These are phyloP conservation scores for Notholithocarpus densiflorus DNA, from an alignment of 306 rosid species.

Conservation along the genomic window DNA sequence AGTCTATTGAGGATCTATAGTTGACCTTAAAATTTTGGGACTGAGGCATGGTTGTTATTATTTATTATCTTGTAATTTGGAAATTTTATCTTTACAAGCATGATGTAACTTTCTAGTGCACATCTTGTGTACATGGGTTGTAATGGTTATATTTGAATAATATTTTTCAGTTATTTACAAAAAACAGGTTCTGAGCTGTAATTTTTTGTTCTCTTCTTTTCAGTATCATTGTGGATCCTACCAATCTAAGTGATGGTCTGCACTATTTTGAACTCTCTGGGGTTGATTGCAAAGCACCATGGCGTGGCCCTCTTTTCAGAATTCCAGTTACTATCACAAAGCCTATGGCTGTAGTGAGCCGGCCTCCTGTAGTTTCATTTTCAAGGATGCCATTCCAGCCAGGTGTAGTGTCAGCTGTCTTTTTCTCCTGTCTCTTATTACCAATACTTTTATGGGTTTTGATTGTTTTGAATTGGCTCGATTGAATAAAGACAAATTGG, in stretches of 20 bases:
- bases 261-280: slow-evolving; percentile 89
- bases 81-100: neutral
- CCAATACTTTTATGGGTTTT: slow-evolving; percentile 3
- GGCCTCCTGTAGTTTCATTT: slow-evolving; percentile 63
- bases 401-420: slow-evolving; percentile 44
- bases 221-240: slow-evolving; percentile 89
- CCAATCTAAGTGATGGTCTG: slow-evolving; percentile 73
- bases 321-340: slow-evolving; percentile 86
- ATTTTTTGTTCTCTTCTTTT: slow-evolving; percentile 24
- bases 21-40: too few species aligned
- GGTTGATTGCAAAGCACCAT: slow-evolving; percentile 88
- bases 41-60: neutral
- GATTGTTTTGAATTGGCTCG: slow-evolving; percentile 6
- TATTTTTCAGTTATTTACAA: too few species aligned
- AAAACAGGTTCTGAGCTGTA: neutral
- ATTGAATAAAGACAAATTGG: neutral
- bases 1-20: too few species aligned
- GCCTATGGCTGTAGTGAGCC: slow-evolving; percentile 56
- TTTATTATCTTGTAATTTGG: neutral
- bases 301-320: slow-evolving; percentile 98
- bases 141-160: too few species aligned
- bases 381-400: slow-evolving; percentile 74
- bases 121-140: too few species aligned
- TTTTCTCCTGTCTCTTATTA: slow-evolving; percentile 20
- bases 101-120: neutral